phyloP scores from a whole-genome alignment of 257 asterid species.

The Linderniella brevidens region DNA sequence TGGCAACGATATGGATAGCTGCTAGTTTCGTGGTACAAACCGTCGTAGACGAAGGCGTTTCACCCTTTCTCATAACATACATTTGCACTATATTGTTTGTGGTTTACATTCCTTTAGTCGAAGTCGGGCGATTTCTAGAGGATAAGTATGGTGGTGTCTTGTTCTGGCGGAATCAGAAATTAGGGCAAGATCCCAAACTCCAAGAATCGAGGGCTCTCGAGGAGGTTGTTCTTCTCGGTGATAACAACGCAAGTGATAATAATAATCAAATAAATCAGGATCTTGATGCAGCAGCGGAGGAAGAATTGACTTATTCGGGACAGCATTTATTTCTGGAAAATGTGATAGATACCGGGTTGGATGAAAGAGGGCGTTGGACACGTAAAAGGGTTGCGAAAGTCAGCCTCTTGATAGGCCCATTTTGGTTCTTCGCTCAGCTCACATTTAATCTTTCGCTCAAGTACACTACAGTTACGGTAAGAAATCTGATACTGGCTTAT shows the following conservation, averaged over 20 bases:
- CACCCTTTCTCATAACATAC: conserved; percentile 84
- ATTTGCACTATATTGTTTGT: conserved; percentile 75
- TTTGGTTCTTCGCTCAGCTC: conserved; percentile 93
- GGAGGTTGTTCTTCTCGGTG: conserved; percentile 47
- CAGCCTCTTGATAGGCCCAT: conserved; percentile 74
- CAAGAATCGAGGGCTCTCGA: conserved; percentile 32
- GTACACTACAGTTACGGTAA: conserved; percentile 91
- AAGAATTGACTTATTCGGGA: conserved; percentile 7
- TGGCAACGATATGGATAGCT: conserved; percentile 90
- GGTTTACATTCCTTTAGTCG: conserved; percentile 70
- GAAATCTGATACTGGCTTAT: conserved; percentile 10
- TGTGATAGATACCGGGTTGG: conserved; percentile 15
- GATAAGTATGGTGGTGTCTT: conserved; percentile 47
- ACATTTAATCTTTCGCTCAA: conserved; percentile 85
- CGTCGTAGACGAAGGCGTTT: conserved; percentile 83
- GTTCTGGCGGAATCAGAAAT: conserved; percentile 37
- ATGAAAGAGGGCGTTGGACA: conserved; percentile 86
- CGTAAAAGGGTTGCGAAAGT: conserved; percentile 74
- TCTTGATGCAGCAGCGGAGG: conserved; percentile 11
- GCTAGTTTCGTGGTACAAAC: conserved; percentile 92
- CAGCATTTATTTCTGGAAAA: conserved; percentile 8
- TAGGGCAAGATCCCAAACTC: conserved; percentile 3
- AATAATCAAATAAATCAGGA: conserved; percentile 11
- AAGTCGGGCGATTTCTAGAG: conserved; percentile 53
- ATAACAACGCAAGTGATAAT: conserved; percentile 12